phyloP scores from a whole-genome alignment of 1,284 basidiomycete species.

The Athelia sp. region DNA sequence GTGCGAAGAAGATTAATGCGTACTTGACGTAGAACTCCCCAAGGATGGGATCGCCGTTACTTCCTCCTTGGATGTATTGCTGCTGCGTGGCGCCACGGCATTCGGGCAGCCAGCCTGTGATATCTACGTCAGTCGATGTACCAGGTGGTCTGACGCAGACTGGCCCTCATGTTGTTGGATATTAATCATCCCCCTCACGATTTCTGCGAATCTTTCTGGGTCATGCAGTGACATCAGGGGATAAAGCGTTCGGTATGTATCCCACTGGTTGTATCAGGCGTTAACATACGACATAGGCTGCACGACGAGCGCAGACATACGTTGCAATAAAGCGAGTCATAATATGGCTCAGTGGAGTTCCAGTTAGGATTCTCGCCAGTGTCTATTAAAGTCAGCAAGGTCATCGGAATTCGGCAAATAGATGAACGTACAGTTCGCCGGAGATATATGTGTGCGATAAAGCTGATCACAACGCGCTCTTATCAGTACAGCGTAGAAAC shows the following conservation, averaged over 20 bases:
- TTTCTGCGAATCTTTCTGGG: slow-evolving; percentile 47
- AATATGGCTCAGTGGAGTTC: slow-evolving; percentile 62
- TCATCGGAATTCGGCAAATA: background rate
- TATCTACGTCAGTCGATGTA: background rate
- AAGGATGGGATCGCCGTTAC: slow-evolving; percentile 59
- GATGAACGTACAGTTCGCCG: slow-evolving; percentile 50
- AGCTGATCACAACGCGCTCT: slow-evolving; percentile 27
- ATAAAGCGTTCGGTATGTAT: slow-evolving; percentile 57
- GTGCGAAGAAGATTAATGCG: slow-evolving; percentile 8
- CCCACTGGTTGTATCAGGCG: slow-evolving; percentile 46
- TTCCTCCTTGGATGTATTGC: slow-evolving; percentile 59
- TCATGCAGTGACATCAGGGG: slow-evolving; percentile 60
- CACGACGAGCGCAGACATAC: slow-evolving; percentile 25
- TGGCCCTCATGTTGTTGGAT: slow-evolving; percentile 62
- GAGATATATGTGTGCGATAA: slow-evolving; percentile 62
- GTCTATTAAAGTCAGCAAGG: slow-evolving; percentile 29
- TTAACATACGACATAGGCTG: background rate
- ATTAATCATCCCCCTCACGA: slow-evolving; percentile 59
- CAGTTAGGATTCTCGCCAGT: slow-evolving; percentile 68
- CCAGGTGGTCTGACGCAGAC: background rate
- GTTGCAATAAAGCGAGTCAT: slow-evolving; percentile 67
- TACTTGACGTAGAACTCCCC: slow-evolving; percentile 66
- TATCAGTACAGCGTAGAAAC: background rate
- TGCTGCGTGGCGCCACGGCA: slow-evolving; percentile 46
- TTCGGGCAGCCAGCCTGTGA: slow-evolving; percentile 57